A percentile compares a stretch with the other conserved stretches of the same genome.
Evolutionary conservation across 257 asterid genomes (phyloP).

Genomic region (Handroanthus guayacan): DNA sequence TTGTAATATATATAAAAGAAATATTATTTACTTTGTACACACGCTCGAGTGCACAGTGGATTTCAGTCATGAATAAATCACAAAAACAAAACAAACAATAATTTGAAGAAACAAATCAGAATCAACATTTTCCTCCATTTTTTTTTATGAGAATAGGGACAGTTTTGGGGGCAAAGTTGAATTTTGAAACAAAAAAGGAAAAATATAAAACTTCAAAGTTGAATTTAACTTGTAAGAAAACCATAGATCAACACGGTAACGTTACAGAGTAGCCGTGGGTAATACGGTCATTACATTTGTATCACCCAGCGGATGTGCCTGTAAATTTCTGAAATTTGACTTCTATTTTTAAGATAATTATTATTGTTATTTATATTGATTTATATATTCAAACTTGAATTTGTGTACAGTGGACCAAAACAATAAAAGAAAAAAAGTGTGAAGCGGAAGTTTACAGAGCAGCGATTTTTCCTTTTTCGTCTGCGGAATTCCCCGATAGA

Average conservation of each 20-base stretch:
- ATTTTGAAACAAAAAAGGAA: not conserved
- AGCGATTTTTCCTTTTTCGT: conserved; percentile 6
- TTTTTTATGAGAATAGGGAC: not conserved
- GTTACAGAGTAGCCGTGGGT: too few relatives aligned
- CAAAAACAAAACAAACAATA: too few relatives aligned
- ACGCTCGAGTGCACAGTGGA: too few relatives aligned
- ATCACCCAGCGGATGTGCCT: not conserved
- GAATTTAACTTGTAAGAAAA: too few relatives aligned
- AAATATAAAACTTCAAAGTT: too few relatives aligned
- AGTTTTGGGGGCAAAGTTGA: conserved; percentile 18
- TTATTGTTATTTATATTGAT: not conserved
- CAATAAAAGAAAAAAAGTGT: conserved; percentile 23
- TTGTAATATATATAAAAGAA: too few relatives aligned
- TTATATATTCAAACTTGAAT: conserved; percentile 13
- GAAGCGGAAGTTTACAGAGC: conserved; percentile 32
- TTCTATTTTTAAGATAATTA: conserved; percentile 16
- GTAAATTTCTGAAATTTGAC: conserved; percentile 30
- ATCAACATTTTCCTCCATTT: too few relatives aligned
- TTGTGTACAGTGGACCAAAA: conserved; percentile 27
- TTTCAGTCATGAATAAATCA: too few relatives aligned
- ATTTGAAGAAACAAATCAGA: too few relatives aligned
- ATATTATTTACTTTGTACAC: too few relatives aligned
- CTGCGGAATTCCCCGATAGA: conserved; percentile 32
- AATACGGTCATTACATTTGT: too few relatives aligned
- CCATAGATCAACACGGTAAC: too few relatives aligned